Percentiles rank a stretch among this genome's conserved stretches.
Conservation (phyloP, 306 rosid species). For the Canavalia ensiformis region DNA sequence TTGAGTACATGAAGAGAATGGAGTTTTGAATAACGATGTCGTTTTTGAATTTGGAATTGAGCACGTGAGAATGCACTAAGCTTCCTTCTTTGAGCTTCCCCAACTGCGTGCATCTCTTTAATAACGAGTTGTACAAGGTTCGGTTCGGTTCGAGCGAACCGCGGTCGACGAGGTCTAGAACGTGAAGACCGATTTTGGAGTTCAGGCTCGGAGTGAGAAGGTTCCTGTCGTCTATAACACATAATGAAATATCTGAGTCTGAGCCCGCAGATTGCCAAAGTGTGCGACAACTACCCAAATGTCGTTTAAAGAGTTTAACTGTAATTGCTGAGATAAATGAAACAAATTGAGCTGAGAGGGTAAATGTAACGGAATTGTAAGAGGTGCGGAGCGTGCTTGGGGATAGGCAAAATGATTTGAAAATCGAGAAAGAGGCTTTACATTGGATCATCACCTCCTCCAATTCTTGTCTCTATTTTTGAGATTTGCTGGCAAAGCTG, state of each 20-base stretch:
- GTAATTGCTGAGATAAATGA: background rate
- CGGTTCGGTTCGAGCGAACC: constrained; percentile 55
- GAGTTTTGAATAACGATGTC: constrained; percentile 53
- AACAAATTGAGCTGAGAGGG: no score
- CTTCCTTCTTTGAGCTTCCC: constrained; percentile 57
- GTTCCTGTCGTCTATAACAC: constrained; percentile 52
- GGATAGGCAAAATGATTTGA: constrained; percentile 19
- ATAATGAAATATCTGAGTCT: constrained; percentile 32
- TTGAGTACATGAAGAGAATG: constrained; percentile 51
- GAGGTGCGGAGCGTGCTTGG: constrained; percentile 5
- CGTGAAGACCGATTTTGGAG: constrained; percentile 50
- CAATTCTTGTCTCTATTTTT: background rate
- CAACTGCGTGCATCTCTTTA: constrained; percentile 55
- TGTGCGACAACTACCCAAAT: constrained; percentile 36
- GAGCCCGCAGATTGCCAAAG: constrained; percentile 40
- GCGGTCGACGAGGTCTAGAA: constrained; percentile 55
- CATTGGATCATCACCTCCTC: constrained; percentile 45
- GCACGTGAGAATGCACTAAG: constrained; percentile 54
- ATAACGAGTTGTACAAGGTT: constrained; percentile 44
- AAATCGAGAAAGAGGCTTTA: background rate
- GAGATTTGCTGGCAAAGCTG: no score
- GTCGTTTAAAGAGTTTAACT: constrained; percentile 13
- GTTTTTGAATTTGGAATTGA: constrained; percentile 42
- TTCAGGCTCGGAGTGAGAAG: constrained; percentile 47
- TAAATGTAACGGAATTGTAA: background rate